A percentile compares a stretch with the other conserved stretches of the same genome.
Conservation (phyloP, 2,329 filamentous ascomycete species). For the Colletotrichum shisoi region DNA sequence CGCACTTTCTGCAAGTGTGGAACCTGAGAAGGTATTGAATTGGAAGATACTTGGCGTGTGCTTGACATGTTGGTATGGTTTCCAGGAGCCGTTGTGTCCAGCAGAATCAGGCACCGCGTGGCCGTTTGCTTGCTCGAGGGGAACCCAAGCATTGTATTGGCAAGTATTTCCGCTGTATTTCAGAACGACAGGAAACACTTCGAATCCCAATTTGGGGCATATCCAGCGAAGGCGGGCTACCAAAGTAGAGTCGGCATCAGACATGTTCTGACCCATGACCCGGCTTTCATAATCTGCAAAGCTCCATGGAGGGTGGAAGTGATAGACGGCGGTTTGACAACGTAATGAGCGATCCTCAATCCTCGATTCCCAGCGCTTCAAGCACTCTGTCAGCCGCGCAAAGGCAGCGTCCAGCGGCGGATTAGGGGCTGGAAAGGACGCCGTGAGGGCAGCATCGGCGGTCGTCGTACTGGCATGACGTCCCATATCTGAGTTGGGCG, state of each 20-base stretch:
- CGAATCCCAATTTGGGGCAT: conserved; percentile 27
- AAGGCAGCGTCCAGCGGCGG: conserved; percentile 3
- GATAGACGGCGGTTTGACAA: conserved; percentile 28
- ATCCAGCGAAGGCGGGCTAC: conserved; percentile 1
- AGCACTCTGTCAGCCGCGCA: neutral
- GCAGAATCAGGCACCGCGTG: neutral
- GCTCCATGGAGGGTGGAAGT: conserved; percentile 27
- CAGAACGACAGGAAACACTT: conserved; percentile 32
- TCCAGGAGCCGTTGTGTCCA: conserved; percentile 21
- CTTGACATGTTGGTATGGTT: conserved; percentile 28
- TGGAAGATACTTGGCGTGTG: conserved; percentile 23
- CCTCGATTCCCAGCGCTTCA: conserved; percentile 21
- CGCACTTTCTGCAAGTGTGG: conserved; percentile 13
- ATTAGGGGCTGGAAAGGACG: neutral
- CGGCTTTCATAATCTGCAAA: conserved; percentile 16
- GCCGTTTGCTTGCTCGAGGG: neutral
- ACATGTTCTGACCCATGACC: conserved; percentile 18
- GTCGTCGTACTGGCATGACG: neutral
- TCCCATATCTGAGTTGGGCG: neutral
- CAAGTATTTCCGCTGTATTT: conserved; percentile 26
- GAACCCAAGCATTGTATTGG: conserved; percentile 20
- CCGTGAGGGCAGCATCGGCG: neutral
- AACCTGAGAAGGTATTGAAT: conserved; percentile 5
- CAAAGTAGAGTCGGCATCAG: conserved; percentile 15
- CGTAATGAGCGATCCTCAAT: conserved; percentile 9